Evolutionary conservation across 345 rosid genomes (phyloP), one percentile per base, ranked within the genome.

Genomic region (Citrus unshiu): DNA sequence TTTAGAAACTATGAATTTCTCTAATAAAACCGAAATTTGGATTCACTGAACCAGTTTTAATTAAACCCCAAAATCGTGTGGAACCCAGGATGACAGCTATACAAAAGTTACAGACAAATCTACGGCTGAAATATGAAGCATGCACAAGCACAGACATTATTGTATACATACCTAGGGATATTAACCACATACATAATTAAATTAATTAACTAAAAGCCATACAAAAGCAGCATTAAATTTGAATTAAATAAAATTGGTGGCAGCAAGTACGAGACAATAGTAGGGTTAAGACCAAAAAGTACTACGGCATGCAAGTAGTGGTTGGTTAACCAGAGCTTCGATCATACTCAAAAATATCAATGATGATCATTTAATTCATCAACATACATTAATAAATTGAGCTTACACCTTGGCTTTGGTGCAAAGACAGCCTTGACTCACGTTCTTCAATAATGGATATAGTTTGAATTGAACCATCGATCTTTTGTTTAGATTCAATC

Each of bases 351-450:
- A 39, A 24, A 51, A 58, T 16, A 25, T 5, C 67, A 65, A 70
- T 46, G 40, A 77, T 75, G 51, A 70, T 61, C 6, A 62, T 60
- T 32, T 27, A 72, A 46, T 9, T 46, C 51, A 46, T 18, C 35
- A 63, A 69, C 29, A 1, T 3, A 25, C 21, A 57, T 34, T 39
- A 66, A 77, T 68, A 62, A 46, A 72, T 54, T n/a, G 37, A 70
- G 73, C 22, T 72, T 77, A 75, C 81, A 79, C 80, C 83, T 78
- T 37, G 86, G 85, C 68, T 70, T 79, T 72, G 24, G 82, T 71
- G 86, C 83, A 64, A 84, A 75, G 88, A 87, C 88, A 87, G 87
- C 74, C 82, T 80, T 77, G 68, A 68, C 77, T 78, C 91, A 85
- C 89, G 88, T 83, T 85, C 59, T 79, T 83, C 88, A 80, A 85